A percentile compares a stretch with the other conserved stretches of the same genome.
Evolutionary conservation across 768 basidiomycete genomes (phyloP).

Genomic region (Cubamyces lactineus): DNA sequence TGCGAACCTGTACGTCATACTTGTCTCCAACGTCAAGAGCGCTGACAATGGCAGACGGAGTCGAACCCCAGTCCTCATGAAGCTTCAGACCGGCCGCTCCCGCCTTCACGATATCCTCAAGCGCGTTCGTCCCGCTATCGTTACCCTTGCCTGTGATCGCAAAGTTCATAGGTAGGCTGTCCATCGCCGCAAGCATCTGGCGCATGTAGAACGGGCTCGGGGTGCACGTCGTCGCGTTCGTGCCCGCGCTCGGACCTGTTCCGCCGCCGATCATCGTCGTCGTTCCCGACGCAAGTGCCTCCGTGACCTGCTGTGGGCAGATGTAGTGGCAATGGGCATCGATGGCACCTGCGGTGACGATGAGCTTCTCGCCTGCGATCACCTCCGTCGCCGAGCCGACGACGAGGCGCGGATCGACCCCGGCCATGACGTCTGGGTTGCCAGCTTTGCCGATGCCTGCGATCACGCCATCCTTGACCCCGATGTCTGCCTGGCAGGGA

Average conservation of each 20-base stretch:
- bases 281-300: conserved; percentile 81
- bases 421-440: conserved; percentile 91
- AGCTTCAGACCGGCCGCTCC: conserved; percentile 91
- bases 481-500: conserved; percentile 84
- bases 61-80: conserved; percentile 97
- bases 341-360: conserved; percentile 91
- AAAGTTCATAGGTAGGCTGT: conserved; percentile 89
- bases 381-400: conserved; percentile 94
- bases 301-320: conserved; percentile 88
- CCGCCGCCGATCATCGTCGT: conserved; percentile 97
- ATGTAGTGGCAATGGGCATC: conserved; percentile 96
- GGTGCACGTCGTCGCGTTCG: conserved; percentile 95
- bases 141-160: conserved; percentile 97
- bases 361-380: conserved; percentile 93
- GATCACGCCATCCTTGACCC: conserved; percentile 82
- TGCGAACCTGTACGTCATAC: conserved; percentile 87
- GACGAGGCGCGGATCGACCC: conserved; percentile 69
- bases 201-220: conserved; percentile 87
- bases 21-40: conserved; percentile 83
- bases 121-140: conserved; percentile 71
- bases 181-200: conserved; percentile 91
- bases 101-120: conserved; percentile 81
- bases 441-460: conserved; percentile 95
- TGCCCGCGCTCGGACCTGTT: conserved; percentile 89
- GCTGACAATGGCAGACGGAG: conserved; percentile 78